Evolutionary conservation across 306 rosid species (phyloP).

Genomic region (Inga leiocalycina): DNA sequence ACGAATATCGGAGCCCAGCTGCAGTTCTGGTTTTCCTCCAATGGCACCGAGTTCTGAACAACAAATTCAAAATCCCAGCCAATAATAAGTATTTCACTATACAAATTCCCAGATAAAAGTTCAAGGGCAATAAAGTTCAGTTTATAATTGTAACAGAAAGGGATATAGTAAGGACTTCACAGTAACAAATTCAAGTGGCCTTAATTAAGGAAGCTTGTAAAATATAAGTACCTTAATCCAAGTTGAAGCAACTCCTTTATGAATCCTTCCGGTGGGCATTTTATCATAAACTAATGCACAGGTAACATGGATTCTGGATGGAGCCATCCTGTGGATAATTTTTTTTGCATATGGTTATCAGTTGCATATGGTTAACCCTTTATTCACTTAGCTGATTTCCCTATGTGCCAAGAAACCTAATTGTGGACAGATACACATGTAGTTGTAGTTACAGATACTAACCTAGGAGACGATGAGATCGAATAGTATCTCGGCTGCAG

Average conservation of each 20-base stretch:
- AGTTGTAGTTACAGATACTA: conserved; percentile 12
- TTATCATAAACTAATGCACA: conserved; percentile 87
- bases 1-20: conserved; percentile 94
- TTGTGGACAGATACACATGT: conserved; percentile 22
- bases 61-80: background rate
- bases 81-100: background rate
- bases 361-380: background rate
- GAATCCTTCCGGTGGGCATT: conserved; percentile 82
- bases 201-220: conserved; percentile 24
- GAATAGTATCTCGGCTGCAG: conserved; percentile 96
- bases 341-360: conserved; percentile 34
- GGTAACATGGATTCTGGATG: conserved; percentile 89
- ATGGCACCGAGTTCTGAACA: conserved; percentile 73
- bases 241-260: conserved; percentile 91
- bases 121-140: background rate
- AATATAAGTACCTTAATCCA: conserved; percentile 88
- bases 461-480: conserved; percentile 95
- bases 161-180: background rate
- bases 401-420: background rate
- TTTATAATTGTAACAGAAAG: conserved; percentile 2
- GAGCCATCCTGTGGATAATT: conserved; percentile 66
- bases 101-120: background rate
- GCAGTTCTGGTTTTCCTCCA: conserved; percentile 69
- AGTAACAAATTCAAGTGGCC: conserved; percentile 16
- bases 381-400: background rate